phyloP scores from a whole-genome alignment of 108 stramenopile species.

The Bacterosira constricta region DNA sequence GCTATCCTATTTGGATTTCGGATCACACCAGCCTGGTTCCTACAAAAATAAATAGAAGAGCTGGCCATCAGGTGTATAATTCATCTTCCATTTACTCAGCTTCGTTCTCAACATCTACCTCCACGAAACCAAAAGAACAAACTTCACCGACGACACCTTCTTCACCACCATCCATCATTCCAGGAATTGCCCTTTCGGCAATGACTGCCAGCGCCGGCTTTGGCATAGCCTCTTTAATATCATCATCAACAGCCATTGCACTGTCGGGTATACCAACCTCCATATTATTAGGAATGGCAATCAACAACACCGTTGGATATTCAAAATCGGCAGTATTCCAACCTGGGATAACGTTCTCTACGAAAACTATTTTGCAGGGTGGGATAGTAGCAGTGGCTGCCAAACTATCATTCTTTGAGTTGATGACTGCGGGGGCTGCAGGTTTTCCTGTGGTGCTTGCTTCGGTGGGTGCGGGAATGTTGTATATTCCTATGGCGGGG shows the following conservation, averaged over 20 bases:
- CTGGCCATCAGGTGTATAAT: no score
- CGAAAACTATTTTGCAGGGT: slow-evolving; percentile 58
- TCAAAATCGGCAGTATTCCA: slow-evolving; percentile 20
- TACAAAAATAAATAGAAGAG: no score
- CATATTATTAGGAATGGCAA: slow-evolving; percentile 55
- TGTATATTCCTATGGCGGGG: slow-evolving; percentile 51
- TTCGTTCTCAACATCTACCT: no score
- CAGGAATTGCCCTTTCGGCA: slow-evolving; percentile 50
- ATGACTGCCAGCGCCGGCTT: slow-evolving; percentile 47
- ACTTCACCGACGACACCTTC: not conserved
- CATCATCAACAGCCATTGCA: slow-evolving; percentile 30
- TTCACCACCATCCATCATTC: slow-evolving; percentile 40
- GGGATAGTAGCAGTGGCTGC: slow-evolving; percentile 68
- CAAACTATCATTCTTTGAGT: slow-evolving; percentile 56
- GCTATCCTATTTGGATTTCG: no score
- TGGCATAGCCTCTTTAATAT: slow-evolving; percentile 35
- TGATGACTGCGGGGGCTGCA: slow-evolving; percentile 48
- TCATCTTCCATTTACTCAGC: no score
- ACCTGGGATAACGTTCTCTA: slow-evolving; percentile 58
- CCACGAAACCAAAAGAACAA: not conserved
- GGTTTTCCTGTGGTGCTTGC: slow-evolving; percentile 55
- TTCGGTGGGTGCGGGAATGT: slow-evolving; percentile 48
- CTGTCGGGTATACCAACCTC: slow-evolving; percentile 63
- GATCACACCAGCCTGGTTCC: no score
- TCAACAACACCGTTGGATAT: slow-evolving; percentile 42